Evolutionary conservation across 805 yeast genomes (phyloP), one percentile per base, ranked within the genome.

Genomic region (Zygosaccharomyces siamensis): DNA sequence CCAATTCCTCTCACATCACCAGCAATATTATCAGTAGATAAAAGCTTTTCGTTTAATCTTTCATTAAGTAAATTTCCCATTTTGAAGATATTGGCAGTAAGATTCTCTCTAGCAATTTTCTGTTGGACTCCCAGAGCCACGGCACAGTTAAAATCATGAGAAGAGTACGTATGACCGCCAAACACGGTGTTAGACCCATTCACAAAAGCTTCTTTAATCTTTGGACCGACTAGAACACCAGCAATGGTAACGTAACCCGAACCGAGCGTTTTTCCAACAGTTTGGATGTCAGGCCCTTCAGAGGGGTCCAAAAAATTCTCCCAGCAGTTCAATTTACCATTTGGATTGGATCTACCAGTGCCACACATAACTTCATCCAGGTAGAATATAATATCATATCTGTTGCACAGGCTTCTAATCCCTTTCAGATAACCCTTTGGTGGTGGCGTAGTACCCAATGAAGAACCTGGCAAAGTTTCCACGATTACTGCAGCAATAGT

Each of bases 1-100:
- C 85, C 86, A 51, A 78, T 67, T 47, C 86, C 86, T 64, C 86
- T 73, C 38, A 81, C 74, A 56, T 81, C 81, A 50, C 84, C 86
- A 21, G 71, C 79, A 47, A 73, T 70, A 47, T 66, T 65, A 41
- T 67, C 69, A 38, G 63, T 41, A 5, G 57, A 43, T 5, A 60
- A 44, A 14, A 75, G 55, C 30, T 60, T 57, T 31, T 65, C 63
- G 49, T 64, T 62, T 41, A 78, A 61, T 53, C 59, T 63, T 14
- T 55, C 57, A 51, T 70, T 77, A 54, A 78, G 55, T 52, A 72
- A 64, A 46, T 56, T 68, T 50, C 82, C 83, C 61, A 60, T 66
- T 39, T 66, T 61, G 54, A 67, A 65, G 43, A 75, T 72, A 60
- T 77, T 77, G 38, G 66, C 71, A 39, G 76, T 65, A 45, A 71